Conservation (phyloP, 2,329 filamentous ascomycete genomes). For the Calonectria hongkongensis region DNA sequence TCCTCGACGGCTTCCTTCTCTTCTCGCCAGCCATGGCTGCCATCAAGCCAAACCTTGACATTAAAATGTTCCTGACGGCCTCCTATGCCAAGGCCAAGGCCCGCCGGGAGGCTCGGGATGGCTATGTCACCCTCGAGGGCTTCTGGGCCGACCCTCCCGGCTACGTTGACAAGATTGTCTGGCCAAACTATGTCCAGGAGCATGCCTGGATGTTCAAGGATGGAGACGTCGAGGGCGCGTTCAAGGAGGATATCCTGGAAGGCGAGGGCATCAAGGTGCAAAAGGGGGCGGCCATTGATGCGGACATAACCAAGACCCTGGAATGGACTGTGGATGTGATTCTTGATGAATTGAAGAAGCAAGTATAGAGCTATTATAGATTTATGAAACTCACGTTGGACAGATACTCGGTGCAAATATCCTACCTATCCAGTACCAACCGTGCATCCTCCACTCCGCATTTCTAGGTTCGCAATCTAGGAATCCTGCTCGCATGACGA, state of each 20-base stretch:
- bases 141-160: conserved; percentile 97
- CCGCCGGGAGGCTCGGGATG: conserved; percentile 80
- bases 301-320: conserved; percentile 77
- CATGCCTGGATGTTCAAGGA: conserved; percentile 87
- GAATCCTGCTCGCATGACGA: not conserved
- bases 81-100: conserved; percentile 78
- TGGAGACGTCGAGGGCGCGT: conserved; percentile 78
- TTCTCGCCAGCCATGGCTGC: conserved; percentile 76
- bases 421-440: not conserved
- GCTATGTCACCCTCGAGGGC: conserved; percentile 88
- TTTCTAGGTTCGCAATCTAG: not conserved
- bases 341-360: conserved; percentile 67
- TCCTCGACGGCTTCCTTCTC: conserved; percentile 93
- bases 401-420: not conserved
- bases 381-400: not conserved
- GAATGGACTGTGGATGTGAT: conserved; percentile 81
- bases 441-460: not conserved
- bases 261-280: conserved; percentile 70
- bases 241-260: conserved; percentile 68
- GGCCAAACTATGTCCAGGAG: conserved; percentile 92
- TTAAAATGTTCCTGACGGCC: conserved; percentile 86
- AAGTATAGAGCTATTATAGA: conserved; percentile 35
- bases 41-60: conserved; percentile 78
- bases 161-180: conserved; percentile 95
- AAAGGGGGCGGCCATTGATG: conserved; percentile 66